Evolutionary conservation across 805 yeast genomes (phyloP).

Genomic region (Yamadazyma takamatsuzukensis): DNA sequence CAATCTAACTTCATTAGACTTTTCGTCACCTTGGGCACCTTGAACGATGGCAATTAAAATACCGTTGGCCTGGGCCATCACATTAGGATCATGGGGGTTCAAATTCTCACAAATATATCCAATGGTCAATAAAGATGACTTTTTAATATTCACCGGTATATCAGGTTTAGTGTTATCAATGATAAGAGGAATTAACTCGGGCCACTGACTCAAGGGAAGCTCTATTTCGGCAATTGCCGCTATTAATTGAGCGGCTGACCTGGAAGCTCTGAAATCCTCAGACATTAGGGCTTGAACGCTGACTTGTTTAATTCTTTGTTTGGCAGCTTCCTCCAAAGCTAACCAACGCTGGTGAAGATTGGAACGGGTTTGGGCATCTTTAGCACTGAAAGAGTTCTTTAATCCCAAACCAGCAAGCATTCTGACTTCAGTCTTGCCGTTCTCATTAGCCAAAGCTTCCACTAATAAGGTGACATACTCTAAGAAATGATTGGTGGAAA

Average conservation of each 20-base stretch:
- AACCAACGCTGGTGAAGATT: slow-evolving; percentile 76
- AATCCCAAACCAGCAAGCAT: slow-evolving; percentile 86
- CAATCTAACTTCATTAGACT: slow-evolving; percentile 68
- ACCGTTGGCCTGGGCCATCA: slow-evolving; percentile 83
- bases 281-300: slow-evolving; percentile 59
- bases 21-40: slow-evolving; percentile 86
- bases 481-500: slow-evolving; percentile 73
- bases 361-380: slow-evolving; percentile 57
- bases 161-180: slow-evolving; percentile 83
- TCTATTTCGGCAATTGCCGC: slow-evolving; percentile 98
- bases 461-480: slow-evolving; percentile 69
- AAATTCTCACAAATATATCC: slow-evolving; percentile 96
- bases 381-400: slow-evolving; percentile 85
- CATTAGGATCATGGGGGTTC: slow-evolving; percentile 74
- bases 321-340: slow-evolving; percentile 50
- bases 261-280: slow-evolving; percentile 73
- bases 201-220: slow-evolving; percentile 85
- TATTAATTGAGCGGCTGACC: slow-evolving; percentile 86
- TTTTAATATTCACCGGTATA: slow-evolving; percentile 74
- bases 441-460: slow-evolving; percentile 64
- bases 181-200: slow-evolving; percentile 74
- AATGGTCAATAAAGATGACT: slow-evolving; percentile 82
- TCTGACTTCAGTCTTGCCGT: slow-evolving; percentile 72
- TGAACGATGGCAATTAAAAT: slow-evolving; percentile 93
- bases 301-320: slow-evolving; percentile 60